Base-by-base conservation (phyloP, 805 yeast genomes). In the Ogataea pignaliae region DNA sequence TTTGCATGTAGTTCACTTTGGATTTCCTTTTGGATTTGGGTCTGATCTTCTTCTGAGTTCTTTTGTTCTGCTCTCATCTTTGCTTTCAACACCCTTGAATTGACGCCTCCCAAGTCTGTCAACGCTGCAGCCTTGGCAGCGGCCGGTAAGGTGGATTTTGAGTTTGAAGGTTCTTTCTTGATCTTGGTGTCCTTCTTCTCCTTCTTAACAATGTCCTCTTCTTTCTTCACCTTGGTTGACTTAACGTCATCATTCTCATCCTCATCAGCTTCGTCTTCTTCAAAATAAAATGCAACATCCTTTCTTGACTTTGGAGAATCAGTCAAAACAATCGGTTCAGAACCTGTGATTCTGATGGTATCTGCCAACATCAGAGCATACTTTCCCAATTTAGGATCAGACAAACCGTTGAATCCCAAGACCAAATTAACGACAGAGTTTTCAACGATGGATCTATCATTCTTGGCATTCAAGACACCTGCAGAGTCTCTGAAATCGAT, bases 401-500 rank as follows among this genome's bases (percentile, higher is more conserved):
- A 64, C 52, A 90, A 68, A 50, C 79, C 78, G 51, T 73, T 78
- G 64, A 89, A 86, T 2, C 97, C 97, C 48, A 90, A 66, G 3
- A 87, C 80, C 45, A 91, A 66, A 36, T 87, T 80, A 42, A 88
- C 75, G 16, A 88, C 81, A 54, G 88, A 82, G 35, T 90, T 91
- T 46, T 81, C 84, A 46, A 74, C 74, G 40, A 91, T 68, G 17
- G 62, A 66, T 52, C 91, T 73, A 34, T 83, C 85, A 61, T 80
- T 85, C 56, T 86, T 89, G 21, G 78, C 73, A 57, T 85, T 86
- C 42, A 91, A 69, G 14, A 88, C 72, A 51, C 86, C 79, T 2
- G 83, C 69, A 0, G 90, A 74, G 63, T 89, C 97, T 65, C 95
- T 77, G 59, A 87, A 88, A 57, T 88, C 97, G 48, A 91, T 75